Conservation (phyloP, 1,139 yeast genomes). For the Candida glucosophila region DNA sequence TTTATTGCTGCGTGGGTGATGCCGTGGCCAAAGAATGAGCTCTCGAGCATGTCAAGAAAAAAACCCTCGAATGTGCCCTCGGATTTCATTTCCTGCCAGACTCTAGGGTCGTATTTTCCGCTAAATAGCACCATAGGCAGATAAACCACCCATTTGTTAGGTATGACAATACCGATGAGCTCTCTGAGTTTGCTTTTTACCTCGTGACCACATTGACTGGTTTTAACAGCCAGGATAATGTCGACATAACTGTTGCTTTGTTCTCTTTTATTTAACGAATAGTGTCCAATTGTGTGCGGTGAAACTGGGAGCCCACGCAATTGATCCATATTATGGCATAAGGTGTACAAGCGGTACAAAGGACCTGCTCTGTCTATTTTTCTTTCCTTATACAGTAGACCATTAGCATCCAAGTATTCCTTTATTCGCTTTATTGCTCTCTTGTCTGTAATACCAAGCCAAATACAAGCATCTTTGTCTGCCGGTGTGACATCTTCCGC, state of each 20-base stretch:
- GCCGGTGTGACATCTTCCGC: no score
- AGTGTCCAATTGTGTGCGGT: no score
- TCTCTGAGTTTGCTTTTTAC: slow-evolving; percentile 3
- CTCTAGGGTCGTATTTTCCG: slow-evolving; percentile 27
- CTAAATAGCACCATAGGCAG: slow-evolving; percentile 57
- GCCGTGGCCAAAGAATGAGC: slow-evolving; percentile 4
- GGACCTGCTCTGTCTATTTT: no score
- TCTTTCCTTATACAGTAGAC: slow-evolving; percentile 12
- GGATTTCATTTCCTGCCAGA: slow-evolving; percentile 21
- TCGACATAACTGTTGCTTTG: background rate
- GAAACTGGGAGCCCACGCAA: no score
- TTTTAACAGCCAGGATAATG: background rate
- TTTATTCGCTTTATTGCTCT: slow-evolving; percentile 17
- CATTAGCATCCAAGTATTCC: slow-evolving; percentile 12
- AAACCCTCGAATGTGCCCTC: slow-evolving; percentile 10
- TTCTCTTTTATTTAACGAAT: no score
- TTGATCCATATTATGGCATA: no score
- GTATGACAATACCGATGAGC: slow-evolving; percentile 14
- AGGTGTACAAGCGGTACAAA: no score
- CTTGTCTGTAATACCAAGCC: slow-evolving; percentile 7
- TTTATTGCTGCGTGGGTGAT: slow-evolving; percentile 64
- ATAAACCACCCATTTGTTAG: slow-evolving; percentile 54
- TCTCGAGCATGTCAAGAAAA: slow-evolving; percentile 15
- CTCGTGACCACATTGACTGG: no score
- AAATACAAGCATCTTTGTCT: slow-evolving; percentile 2